Conservation (phyloP, 192 early-diverging fungal species). For the Coemansia sp. region DNA sequence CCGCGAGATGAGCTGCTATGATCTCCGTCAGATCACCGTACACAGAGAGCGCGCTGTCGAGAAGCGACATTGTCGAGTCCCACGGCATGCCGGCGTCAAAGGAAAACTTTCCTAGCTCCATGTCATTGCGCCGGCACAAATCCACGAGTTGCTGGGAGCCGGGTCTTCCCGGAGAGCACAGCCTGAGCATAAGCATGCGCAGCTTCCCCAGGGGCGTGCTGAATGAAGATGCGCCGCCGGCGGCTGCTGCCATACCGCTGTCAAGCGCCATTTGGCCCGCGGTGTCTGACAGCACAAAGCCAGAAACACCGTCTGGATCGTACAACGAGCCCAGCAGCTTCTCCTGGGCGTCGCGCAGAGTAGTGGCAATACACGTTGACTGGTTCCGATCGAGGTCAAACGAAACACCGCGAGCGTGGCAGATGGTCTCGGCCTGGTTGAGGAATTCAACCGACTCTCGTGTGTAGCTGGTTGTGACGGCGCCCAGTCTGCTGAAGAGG, state of each 20-base stretch:
- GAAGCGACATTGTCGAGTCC: conserved; percentile 32
- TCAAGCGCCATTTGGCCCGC: background rate
- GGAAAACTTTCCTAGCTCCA: conserved; percentile 23
- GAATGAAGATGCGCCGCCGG: background rate
- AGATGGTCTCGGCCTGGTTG: conserved; percentile 51
- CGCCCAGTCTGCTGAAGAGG: conserved; percentile 35
- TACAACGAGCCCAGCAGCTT: conserved; percentile 30
- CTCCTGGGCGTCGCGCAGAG: conserved; percentile 36
- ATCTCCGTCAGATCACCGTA: conserved; percentile 26
- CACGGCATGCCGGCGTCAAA: conserved; percentile 30
- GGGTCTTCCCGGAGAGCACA: conserved; percentile 13
- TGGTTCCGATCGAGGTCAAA: conserved; percentile 54
- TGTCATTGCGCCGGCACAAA: conserved; percentile 30
- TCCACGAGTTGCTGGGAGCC: conserved; percentile 38
- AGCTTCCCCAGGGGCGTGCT: conserved; percentile 34
- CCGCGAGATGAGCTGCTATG: conserved; percentile 1
- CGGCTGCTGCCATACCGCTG: background rate
- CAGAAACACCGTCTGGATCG: background rate
- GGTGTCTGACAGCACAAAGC: background rate
- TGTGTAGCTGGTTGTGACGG: conserved; percentile 49
- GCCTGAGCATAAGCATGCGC: conserved; percentile 11
- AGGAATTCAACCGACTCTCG: conserved; percentile 54
- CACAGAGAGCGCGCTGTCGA: conserved; percentile 31
- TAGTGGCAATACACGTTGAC: conserved; percentile 41
- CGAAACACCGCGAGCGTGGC: conserved; percentile 44